A percentile compares a stretch with the other conserved stretches of the same genome.
Evolutionary conservation across 2,329 filamentous ascomycete genomes (phyloP).

Genomic region (Celoporthe dispersa): DNA sequence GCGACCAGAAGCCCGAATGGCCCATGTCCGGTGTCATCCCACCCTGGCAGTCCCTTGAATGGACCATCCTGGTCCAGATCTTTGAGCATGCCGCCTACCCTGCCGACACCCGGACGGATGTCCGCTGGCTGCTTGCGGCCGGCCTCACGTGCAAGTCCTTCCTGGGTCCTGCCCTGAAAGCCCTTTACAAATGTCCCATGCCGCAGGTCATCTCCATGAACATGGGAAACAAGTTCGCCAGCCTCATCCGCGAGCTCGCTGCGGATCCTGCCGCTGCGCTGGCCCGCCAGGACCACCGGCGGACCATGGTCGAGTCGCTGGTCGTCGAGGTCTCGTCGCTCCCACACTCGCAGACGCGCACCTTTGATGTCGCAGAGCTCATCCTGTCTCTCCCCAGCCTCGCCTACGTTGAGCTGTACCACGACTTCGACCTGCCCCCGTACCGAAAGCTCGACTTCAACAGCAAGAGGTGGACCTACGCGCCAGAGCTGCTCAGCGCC

Average conservation of each 20-base stretch:
- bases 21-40: slow-evolving; percentile 33
- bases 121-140: slow-evolving; percentile 67
- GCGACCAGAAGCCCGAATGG: slow-evolving; percentile 21
- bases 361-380: slow-evolving; percentile 53
- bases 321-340: slow-evolving; percentile 68
- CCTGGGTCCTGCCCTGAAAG: slow-evolving; percentile 72
- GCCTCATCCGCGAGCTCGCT: slow-evolving; percentile 59
- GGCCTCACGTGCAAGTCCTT: slow-evolving; percentile 68
- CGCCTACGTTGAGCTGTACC: slow-evolving; percentile 71
- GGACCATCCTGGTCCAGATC: slow-evolving; percentile 70
- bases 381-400: slow-evolving; percentile 69
- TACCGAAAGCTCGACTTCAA: slow-evolving; percentile 60
- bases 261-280: slow-evolving; percentile 44
- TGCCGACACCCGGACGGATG: slow-evolving; percentile 49
- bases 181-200: slow-evolving; percentile 72
- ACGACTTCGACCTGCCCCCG: slow-evolving; percentile 69
- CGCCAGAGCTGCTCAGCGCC: slow-evolving; percentile 65
- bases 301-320: slow-evolving; percentile 69
- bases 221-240: slow-evolving; percentile 50
- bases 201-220: slow-evolving; percentile 46
- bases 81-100: slow-evolving; percentile 70
- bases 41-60: slow-evolving; percentile 39
- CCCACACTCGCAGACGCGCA: slow-evolving; percentile 57
- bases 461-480: slow-evolving; percentile 71
- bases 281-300: slow-evolving; percentile 64